Evolutionary conservation across 345 rosid genomes (phyloP).

Genomic region (Mercurialis annua): DNA sequence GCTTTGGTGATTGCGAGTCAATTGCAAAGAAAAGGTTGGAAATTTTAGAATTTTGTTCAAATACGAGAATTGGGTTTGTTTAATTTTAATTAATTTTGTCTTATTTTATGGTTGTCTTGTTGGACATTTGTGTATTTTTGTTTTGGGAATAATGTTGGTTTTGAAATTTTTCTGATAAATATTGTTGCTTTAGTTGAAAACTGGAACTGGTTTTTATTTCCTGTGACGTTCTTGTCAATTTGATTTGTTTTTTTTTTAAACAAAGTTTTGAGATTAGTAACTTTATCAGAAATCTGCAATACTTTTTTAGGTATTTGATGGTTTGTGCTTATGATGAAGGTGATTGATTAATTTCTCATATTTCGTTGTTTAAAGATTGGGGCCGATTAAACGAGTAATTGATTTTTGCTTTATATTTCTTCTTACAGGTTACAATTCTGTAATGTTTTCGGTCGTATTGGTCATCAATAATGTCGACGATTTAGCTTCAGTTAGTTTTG

Average conservation of each 20-base stretch:
- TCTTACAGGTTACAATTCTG: not conserved
- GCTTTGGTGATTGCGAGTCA: conserved; percentile 9
- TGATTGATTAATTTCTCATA: conserved; percentile 8
- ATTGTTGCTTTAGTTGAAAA: conserved; percentile 12
- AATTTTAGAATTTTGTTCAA: conserved; percentile 1
- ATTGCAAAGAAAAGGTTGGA: conserved; percentile 2
- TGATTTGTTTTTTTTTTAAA: conserved; percentile 12
- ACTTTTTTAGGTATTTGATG: not conserved
- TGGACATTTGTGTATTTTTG: conserved; percentile 2
- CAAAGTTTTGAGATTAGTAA: not conserved
- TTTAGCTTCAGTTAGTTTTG: not conserved
- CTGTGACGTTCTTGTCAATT: conserved; percentile 14
- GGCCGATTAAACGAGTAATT: not conserved
- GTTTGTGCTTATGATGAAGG: not conserved
- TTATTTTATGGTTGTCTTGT: conserved; percentile 20
- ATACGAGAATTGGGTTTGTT: not conserved
- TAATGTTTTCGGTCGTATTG: not conserved
- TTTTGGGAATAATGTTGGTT: not conserved
- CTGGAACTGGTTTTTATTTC: conserved; percentile 20
- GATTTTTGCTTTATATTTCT: not conserved
- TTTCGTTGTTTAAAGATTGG: not conserved
- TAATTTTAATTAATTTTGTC: conserved; percentile 15
- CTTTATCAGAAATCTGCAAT: not conserved
- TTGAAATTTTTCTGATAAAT: conserved; percentile 13
- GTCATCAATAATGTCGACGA: not conserved